phyloP scores from a whole-genome alignment of 345 rosid genomes.

The Camelina sativa region DNA sequence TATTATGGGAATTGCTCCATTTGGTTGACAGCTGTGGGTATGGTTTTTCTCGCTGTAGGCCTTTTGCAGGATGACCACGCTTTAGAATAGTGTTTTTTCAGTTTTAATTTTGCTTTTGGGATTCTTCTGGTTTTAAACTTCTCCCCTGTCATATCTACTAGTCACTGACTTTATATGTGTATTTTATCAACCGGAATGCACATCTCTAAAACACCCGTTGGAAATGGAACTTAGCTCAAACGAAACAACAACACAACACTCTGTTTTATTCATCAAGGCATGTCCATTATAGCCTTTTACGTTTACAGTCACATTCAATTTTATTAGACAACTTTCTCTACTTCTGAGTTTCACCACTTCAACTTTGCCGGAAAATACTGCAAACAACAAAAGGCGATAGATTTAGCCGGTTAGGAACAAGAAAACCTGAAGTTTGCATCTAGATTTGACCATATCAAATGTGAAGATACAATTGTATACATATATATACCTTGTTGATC shows the following conservation, averaged over 20 bases:
- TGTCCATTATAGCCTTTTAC: not conserved
- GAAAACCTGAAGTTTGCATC: not conserved
- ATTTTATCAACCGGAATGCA: too few species aligned
- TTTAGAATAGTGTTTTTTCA: too few species aligned
- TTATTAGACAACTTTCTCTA: constrained; percentile 5
- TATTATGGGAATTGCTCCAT: not conserved
- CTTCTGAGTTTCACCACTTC: constrained; percentile 40
- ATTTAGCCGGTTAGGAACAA: not conserved
- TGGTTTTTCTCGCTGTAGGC: not conserved
- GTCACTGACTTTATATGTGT: too few species aligned
- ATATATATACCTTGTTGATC: constrained; percentile 45
- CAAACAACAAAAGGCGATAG: constrained; percentile 11
- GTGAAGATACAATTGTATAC: not conserved
- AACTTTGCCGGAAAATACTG: constrained; percentile 51
- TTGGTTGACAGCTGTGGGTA: not conserved
- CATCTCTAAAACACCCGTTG: not conserved
- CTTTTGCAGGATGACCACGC: too few species aligned
- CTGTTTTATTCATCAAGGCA: constrained; percentile 26
- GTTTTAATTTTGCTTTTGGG: too few species aligned
- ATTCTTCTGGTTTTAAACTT: too few species aligned
- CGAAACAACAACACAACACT: constrained; percentile 17
- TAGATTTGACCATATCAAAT: not conserved
- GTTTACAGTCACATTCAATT: not conserved
- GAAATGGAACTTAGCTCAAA: constrained; percentile 14
- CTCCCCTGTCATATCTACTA: too few species aligned